phyloP scores from a whole-genome alignment of 2,329 filamentous ascomycete genomes.

The Keithomyces neogunnii region DNA sequence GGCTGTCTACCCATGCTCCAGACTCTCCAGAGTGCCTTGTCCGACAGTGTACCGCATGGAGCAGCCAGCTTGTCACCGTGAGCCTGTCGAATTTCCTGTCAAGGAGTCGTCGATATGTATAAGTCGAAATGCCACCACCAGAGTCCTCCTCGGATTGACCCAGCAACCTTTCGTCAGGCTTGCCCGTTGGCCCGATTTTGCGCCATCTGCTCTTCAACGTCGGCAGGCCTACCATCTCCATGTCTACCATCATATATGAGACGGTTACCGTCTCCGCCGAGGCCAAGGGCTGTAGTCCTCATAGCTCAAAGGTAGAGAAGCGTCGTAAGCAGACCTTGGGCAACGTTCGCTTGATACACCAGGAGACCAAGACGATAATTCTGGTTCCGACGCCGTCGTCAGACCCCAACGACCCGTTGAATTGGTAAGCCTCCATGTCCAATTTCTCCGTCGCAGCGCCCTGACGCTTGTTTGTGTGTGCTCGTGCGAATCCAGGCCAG shows the following conservation, averaged over 20 bases:
- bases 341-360: constrained; percentile 31
- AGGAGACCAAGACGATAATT: constrained; percentile 36
- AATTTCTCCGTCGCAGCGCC: neutral
- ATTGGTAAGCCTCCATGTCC: constrained; percentile 29
- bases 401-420: constrained; percentile 26
- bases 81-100: no score
- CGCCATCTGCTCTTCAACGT: neutral
- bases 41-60: no score
- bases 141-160: no score
- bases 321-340: constrained; percentile 24
- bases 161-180: no score
- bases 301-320: constrained; percentile 4
- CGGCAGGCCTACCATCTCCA: neutral
- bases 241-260: neutral
- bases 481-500: constrained; percentile 22
- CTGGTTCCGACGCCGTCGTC: constrained; percentile 29
- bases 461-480: neutral
- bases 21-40: no score
- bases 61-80: no score
- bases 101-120: no score
- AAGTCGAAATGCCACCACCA: no score
- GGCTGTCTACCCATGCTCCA: no score
- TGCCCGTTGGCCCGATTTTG: no score
- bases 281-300: constrained; percentile 6
- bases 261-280: constrained; percentile 3